These are phyloP conservation scores for Plenodomus biglobosus DNA, from an alignment of 2,329 filamentous ascomycete species.

Conservation along the genomic window DNA sequence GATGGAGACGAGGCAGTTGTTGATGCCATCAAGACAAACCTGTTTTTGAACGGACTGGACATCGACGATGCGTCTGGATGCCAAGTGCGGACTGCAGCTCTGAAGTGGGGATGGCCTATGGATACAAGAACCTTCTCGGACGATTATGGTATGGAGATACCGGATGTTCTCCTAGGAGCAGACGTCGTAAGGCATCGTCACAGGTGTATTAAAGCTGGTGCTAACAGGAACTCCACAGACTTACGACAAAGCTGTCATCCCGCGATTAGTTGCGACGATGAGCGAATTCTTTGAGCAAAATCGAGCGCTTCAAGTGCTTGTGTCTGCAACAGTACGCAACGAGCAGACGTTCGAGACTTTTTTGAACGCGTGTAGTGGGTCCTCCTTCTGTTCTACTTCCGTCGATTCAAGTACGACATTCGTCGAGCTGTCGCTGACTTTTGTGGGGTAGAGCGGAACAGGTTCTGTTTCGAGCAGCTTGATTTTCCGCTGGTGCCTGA, in stretches of 20 bases:
- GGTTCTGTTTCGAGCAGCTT: conserved; percentile 38
- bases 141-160: conserved; percentile 50
- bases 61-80: conserved; percentile 37
- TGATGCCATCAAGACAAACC: conserved; percentile 65
- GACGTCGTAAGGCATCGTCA: conserved; percentile 59
- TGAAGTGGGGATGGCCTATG: conserved; percentile 66
- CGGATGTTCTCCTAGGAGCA: conserved; percentile 70
- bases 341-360: conserved; percentile 68
- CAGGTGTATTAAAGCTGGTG: conserved; percentile 9
- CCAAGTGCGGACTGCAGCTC: conserved; percentile 54
- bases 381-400: conserved; percentile 34
- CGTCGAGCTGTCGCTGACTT: conserved; percentile 36
- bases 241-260: conserved; percentile 67
- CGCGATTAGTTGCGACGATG: conserved; percentile 66
- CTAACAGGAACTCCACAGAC: conserved; percentile 51
- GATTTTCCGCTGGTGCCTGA: conserved; percentile 36
- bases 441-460: conserved; percentile 45
- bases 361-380: conserved; percentile 58
- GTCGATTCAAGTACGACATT: conserved; percentile 20
- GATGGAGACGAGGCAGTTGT: conserved; percentile 76
- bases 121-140: conserved; percentile 61
- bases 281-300: conserved; percentile 62
- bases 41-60: conserved; percentile 68
- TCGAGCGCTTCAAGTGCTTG: conserved; percentile 60
- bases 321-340: conserved; percentile 72